Base-by-base conservation (phyloP, 2,329 filamentous ascomycete species). In the Thyridium curvatum region DNA sequence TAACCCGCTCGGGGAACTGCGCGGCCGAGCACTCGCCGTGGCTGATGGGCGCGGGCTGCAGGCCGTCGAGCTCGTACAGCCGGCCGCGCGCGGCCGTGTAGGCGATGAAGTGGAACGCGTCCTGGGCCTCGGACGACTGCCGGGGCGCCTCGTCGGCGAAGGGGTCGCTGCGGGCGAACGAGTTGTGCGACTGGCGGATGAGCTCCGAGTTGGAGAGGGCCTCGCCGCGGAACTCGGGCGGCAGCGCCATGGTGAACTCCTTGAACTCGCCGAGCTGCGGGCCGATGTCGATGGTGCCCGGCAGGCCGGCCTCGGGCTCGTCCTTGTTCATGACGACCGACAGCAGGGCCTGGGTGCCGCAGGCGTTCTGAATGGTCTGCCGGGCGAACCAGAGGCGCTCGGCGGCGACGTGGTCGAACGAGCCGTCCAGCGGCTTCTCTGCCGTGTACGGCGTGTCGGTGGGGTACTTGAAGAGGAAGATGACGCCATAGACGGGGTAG, bases 351-450 rank as follows among this genome's bases (percentile, higher is more conserved):
- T 98, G 93, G 13, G 93, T 98, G 33, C 90, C 93, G 66, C 93
- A 98, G 8, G 93, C 93, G 64, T 98, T 98, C 64, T 97, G 91
- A 59, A 98, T 98, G 4, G 91, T 97, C 68, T 98, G 93, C 21
- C 84, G 82, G 4, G 93, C 93, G 64, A 98, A 98, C 74, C 95
- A 98, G 52, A 95, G 74, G 45, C 76, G 72, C 46, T 88, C 81
- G 14, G 84, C 71, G 12, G 88, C 87, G 13, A 71, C 72, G 50
- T 79, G 70, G 66, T 96, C 89, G 61, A 87, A 95, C 28, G 68
- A 71, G 44, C 93, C 93, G 60, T 97, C 90, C 47, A 80, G 76
- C 0, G 90, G 89, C 33, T 74, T 74, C 41, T 78, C 72, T 44
- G 62, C 62, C 30, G 68, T 78, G 67, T 71, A 83, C 52, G 70